A percentile compares a stretch with the other conserved stretches of the same genome.
Evolutionary conservation across 148 eudicot genomes (phyloP).

Genomic region (Amaranthus hypochondriacus): DNA sequence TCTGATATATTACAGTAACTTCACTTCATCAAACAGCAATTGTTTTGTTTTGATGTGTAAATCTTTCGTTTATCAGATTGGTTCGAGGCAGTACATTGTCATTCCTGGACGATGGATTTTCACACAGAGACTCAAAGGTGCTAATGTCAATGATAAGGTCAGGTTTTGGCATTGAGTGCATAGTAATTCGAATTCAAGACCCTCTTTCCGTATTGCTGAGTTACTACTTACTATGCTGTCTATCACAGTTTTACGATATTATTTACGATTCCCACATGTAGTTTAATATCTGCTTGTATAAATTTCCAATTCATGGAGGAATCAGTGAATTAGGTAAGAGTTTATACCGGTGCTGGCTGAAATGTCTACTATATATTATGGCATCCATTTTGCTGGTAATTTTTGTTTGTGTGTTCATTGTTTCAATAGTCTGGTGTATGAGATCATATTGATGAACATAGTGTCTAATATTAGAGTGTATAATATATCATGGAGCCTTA

Average conservation of each 20-base stretch:
- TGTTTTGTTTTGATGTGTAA: neutral
- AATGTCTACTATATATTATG: neutral
- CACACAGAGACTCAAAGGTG: slow-evolving; percentile 83
- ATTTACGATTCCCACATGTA: neutral
- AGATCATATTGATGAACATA: neutral
- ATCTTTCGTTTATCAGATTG: slow-evolving; percentile 47
- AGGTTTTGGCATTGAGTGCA: slow-evolving; percentile 11
- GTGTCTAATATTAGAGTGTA: neutral
- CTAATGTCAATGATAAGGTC: slow-evolving; percentile 85
- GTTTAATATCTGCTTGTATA: no score
- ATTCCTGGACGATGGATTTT: slow-evolving; percentile 75
- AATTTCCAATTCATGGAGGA: no score
- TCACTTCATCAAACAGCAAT: neutral
- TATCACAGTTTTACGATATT: no score
- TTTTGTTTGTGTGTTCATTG: neutral
- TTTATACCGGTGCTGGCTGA: neutral
- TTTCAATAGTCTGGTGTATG: neutral
- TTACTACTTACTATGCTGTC: neutral
- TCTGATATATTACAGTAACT: neutral
- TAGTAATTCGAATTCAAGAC: neutral
- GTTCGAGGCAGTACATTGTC: slow-evolving; percentile 82
- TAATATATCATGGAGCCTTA: no score
- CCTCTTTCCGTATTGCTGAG: neutral
- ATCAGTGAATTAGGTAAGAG: no score
- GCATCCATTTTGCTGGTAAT: slow-evolving; percentile 3